Evolutionary conservation across 208 protist genomes (phyloP), one percentile per base, ranked within the genome.

Genomic region (Tetramitus jugosus): DNA sequence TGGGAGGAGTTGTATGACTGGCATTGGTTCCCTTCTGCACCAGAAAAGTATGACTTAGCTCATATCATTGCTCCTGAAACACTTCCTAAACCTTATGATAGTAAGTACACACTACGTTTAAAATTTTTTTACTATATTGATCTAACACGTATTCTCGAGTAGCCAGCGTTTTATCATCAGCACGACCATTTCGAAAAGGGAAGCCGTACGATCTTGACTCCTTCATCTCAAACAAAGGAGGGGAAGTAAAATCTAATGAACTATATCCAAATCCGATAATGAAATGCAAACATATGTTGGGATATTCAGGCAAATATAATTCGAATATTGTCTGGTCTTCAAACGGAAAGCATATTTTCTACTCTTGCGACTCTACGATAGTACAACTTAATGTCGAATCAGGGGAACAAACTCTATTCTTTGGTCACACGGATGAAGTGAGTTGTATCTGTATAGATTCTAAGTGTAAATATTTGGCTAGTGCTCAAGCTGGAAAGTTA

Each of bases 31-130:
- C 62, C 62, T 31, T 14, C 14, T 29, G 62, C 37, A 43, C 62
- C 62, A 43, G 26, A 13, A 2, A 43, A 69, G 37, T 8, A 43
- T 8, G 33, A 69, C 37, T 45, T 69, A n/a, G 62, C 62, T 26
- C 23, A 29, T 45, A 69, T 69, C 43, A 69, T 69, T 69, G 62
- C 20, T n/a, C 62, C 62, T 43, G 33, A 69, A 10, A 69, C 39
- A 2, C 37, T 69, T 40, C 37, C 37, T 43, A 69, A 69, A n/a
- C 62, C 62, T 29, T 69, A 56, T 56, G 20, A 56, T 56, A 26
- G 10, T 56, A 56, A 56, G 20, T 26, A 20, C 20, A 56, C 10
- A 20, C 10, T 56, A 26, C 10, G 49, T 56, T 20, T 56, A 20
- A 56, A 56, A 10, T 26, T 56, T 26, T 20, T 56, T 10, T 56